Base-by-base conservation (phyloP, 2,329 filamentous ascomycete genomes). In the Penicillium concentricum region DNA sequence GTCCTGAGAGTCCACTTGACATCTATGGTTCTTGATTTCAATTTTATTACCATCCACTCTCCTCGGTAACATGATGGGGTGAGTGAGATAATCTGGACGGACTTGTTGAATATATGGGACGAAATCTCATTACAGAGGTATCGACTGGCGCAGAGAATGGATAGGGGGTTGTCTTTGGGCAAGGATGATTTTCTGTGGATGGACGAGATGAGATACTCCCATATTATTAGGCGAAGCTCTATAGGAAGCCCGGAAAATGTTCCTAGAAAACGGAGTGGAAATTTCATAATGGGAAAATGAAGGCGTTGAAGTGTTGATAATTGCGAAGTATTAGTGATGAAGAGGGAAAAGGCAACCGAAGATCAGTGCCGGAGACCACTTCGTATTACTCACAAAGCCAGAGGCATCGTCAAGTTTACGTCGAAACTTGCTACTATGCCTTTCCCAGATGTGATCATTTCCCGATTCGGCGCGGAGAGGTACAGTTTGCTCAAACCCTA, bases 51-150 rank as follows among this genome's bases (percentile, higher is more conserved):
- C 54, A 57, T 42, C 49, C 42, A 53, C 9, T 30, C 18, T 6
- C 16, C 4, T 3, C 18, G 4, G 5, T 47, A 15, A 20, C 46
- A 32, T n/a, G 9, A 8, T 2, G 34, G 18, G 22, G 34, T 26
- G 9, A 52, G 12, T 12, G 13, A 18, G 5, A 53, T 48, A 4
- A 12, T 10, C 3, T 52, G 34, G 13, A 8, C 35, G 16, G 32
- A 20, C 12, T 46, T 12, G 3, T 30, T 2, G 26, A 53, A 57
- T 24, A 57, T 37, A 32, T 53, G 54, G 5, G 37, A 37, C 2
- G 54, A 53, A n/a, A 57, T 28, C 51, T 57, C 55, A 20, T 42
- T 34, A 6, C 43, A 57, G 7, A 57, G 54, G n/a, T 41, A 47
- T 10, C 9, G 16, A 15, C 43, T 57, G 20, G 38, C 16, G 28